Evolutionary conservation across 2,329 filamentous ascomycete species (phyloP).

Genomic region (Xylariaceae sp.): DNA sequence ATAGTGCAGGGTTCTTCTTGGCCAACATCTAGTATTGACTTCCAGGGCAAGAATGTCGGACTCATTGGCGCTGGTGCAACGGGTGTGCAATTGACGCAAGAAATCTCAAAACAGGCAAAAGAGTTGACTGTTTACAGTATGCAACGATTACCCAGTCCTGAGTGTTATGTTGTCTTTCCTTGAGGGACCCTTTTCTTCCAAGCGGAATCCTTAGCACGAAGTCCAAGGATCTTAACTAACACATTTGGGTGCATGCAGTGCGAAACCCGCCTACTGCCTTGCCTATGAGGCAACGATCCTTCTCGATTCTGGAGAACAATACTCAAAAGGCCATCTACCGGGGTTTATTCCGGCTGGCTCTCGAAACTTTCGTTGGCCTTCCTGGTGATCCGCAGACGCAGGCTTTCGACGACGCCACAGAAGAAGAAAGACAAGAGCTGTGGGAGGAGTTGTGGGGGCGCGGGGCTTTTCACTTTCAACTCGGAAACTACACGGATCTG

Average conservation of each 20-base stretch:
- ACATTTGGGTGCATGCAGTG: conserved; percentile 57
- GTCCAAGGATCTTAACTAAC: too few species aligned
- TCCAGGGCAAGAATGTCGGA: conserved; percentile 57
- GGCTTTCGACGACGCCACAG: conserved; percentile 53
- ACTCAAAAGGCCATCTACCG: conserved; percentile 42
- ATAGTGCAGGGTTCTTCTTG: conserved; percentile 61
- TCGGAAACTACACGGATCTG: conserved; percentile 53
- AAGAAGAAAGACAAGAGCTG: conserved; percentile 47
- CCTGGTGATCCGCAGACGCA: conserved; percentile 53
- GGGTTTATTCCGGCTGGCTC: conserved; percentile 51
- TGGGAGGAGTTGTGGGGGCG: conserved; percentile 48
- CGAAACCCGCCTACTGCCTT: conserved; percentile 62
- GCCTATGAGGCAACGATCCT: conserved; percentile 53
- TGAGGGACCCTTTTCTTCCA: too few species aligned
- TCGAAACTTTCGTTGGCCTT: conserved; percentile 58
- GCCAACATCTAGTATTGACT: conserved; percentile 55
- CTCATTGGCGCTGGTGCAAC: conserved; percentile 65
- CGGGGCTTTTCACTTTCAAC: conserved; percentile 57
- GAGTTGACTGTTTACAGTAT: too few species aligned
- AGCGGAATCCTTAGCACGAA: too few species aligned
- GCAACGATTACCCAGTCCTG: too few species aligned
- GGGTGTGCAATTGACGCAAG: conserved; percentile 57
- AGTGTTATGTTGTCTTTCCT: too few species aligned
- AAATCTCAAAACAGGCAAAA: conserved; percentile 37
- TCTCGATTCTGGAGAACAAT: conserved; percentile 52